A percentile compares a stretch with the other conserved stretches of the same genome.
phyloP scores from a whole-genome alignment of 1,284 basidiomycete species.

The Bondarzewia mesenterica region DNA sequence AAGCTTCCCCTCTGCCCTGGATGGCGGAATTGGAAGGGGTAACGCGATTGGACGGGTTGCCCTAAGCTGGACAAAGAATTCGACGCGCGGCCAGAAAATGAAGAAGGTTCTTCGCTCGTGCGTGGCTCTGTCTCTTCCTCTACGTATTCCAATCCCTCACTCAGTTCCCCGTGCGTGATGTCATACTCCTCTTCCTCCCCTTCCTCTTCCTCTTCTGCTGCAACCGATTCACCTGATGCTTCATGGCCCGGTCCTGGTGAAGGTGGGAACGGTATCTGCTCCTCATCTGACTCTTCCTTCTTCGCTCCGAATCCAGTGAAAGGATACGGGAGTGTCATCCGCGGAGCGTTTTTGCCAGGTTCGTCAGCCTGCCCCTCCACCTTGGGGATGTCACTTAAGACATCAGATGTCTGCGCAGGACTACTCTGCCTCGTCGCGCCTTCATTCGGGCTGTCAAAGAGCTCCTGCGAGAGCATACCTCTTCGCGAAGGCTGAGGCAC shows the following conservation, averaged over 20 bases:
- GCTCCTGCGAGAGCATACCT: constrained; percentile 46
- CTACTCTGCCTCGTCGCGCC: constrained; percentile 10
- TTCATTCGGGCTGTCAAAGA: constrained; percentile 51
- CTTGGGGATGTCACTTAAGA: constrained; percentile 32
- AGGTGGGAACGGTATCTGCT: constrained; percentile 65
- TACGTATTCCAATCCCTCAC: constrained; percentile 18
- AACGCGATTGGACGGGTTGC: constrained; percentile 60
- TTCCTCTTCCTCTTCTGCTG: constrained; percentile 24
- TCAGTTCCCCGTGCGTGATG: constrained; percentile 8
- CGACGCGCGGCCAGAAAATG: constrained; percentile 45
- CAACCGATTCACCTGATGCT: constrained; percentile 26
- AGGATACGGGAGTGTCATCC: constrained; percentile 46
- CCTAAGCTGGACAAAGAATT: constrained; percentile 75
- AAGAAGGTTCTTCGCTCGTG: constrained; percentile 39
- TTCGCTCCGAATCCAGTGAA: constrained; percentile 50
- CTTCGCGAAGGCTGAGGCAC: constrained; percentile 41
- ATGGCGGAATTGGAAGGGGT: constrained; percentile 61
- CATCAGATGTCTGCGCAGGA: constrained; percentile 19
- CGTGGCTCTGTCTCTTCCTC: constrained; percentile 27
- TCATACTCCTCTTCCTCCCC: constrained; percentile 18
- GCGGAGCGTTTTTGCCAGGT: constrained; percentile 18
- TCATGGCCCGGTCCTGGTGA: constrained; percentile 36
- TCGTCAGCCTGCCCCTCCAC: constrained; percentile 17
- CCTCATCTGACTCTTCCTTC: constrained; percentile 36
- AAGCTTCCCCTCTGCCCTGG: constrained; percentile 37